These are phyloP conservation scores for Astrocystis sublimbata DNA, from an alignment of 495 filamentous ascomycete genomes.

Conservation along the genomic window DNA sequence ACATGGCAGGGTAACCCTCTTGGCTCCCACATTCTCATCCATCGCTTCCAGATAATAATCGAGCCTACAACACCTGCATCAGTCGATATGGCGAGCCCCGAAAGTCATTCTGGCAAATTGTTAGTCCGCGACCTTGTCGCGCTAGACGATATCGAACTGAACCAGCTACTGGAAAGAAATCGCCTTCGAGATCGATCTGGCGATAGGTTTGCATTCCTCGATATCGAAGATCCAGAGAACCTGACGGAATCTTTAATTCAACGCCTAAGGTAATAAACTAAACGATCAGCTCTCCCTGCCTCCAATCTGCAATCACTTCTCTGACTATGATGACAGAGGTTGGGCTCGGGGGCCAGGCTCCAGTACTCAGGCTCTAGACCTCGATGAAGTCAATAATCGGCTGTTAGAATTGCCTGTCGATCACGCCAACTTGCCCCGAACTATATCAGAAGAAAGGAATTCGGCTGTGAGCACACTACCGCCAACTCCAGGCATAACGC, in stretches of 20 bases:
- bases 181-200: not conserved
- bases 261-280: not conserved
- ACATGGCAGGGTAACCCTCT: no score
- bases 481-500: not conserved
- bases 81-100: not conserved
- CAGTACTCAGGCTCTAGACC: no score
- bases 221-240: not conserved
- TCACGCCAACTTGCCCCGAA: no score
- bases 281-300: no score
- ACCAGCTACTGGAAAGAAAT: not conserved
- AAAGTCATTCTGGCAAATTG: not conserved
- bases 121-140: not conserved
- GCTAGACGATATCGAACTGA: not conserved
- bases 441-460: no score
- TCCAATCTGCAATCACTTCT: no score
- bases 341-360: no score
- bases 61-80: not conserved
- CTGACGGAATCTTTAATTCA: not conserved
- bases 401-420: no score
- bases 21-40: not conserved
- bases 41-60: not conserved
- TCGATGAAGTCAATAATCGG: no score
- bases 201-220: not conserved
- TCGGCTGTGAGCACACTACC: no score
- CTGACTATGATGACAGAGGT: no score